Percentiles rank a stretch among this genome's conserved stretches.
phyloP scores from a whole-genome alignment of 768 basidiomycete genomes.

The Hydnomerulius pinastri region DNA sequence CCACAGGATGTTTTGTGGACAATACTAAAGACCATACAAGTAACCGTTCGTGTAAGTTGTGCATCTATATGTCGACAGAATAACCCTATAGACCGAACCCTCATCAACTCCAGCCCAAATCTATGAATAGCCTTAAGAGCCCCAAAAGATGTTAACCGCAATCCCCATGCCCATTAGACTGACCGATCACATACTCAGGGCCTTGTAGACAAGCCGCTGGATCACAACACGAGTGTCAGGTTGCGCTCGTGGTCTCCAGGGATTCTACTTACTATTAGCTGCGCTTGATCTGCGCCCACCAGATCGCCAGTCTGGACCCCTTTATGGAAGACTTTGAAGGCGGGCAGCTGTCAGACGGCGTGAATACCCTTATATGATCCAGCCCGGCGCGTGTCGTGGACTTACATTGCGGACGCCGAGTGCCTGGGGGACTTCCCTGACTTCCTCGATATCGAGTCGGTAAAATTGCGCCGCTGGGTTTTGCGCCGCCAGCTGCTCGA shows the following conservation, averaged over 20 bases:
- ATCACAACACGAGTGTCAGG: constrained; percentile 20
- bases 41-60: constrained; percentile 12
- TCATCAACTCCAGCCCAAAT: constrained; percentile 11
- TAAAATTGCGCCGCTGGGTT: constrained; percentile 29
- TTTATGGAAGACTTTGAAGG: constrained; percentile 33
- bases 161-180: constrained; percentile 7
- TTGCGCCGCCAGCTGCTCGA: constrained; percentile 27
- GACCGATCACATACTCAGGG: constrained; percentile 27
- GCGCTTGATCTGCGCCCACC: constrained; percentile 26
- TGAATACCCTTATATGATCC: constrained; percentile 19
- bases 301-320: constrained; percentile 31
- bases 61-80: constrained; percentile 13
- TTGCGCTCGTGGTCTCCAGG: constrained; percentile 7
- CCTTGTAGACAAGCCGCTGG: constrained; percentile 30
- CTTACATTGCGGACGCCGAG: constrained; percentile 28
- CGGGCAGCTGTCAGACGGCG: constrained; percentile 22
- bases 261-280: constrained; percentile 24
- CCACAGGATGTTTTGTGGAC: background rate
- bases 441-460: constrained; percentile 32
- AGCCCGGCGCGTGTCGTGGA: background rate
- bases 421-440: constrained; percentile 24
- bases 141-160: constrained; percentile 2
- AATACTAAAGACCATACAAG: constrained; percentile 2
- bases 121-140: constrained; percentile 22
- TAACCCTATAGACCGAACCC: constrained; percentile 4